phyloP scores from a whole-genome alignment of 331 rosid genomes.

The Cydonia oblonga region DNA sequence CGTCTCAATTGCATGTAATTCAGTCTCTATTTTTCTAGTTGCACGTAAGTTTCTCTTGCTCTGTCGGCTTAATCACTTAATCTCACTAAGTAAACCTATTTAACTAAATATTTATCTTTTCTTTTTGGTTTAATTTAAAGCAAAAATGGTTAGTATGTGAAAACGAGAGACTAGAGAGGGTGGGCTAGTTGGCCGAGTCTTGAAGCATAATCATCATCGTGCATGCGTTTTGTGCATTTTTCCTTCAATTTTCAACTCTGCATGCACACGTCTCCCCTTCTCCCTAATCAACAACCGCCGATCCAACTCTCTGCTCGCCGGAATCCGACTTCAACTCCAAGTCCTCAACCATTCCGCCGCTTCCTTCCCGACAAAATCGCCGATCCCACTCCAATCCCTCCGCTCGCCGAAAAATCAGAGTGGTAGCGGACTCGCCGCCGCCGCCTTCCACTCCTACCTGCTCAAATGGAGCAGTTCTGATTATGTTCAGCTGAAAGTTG shows the following conservation, averaged over 20 bases:
- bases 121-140: neutral
- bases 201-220: slow-evolving; percentile 95
- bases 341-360: neutral
- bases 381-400: slow-evolving; percentile 5
- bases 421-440: neutral
- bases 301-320: slow-evolving; percentile 14
- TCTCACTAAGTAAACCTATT: neutral
- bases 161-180: neutral
- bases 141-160: slow-evolving; percentile 12
- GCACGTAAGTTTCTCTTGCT: neutral
- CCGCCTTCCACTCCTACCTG: neutral
- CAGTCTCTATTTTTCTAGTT: too few relatives aligned
- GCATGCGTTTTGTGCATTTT: slow-evolving; percentile 83
- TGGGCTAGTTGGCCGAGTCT: slow-evolving; percentile 82
- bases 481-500: neutral
- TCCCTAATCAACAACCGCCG: slow-evolving; percentile 11
- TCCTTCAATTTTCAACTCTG: slow-evolving; percentile 32
- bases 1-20: neutral
- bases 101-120: too few relatives aligned
- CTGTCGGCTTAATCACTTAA: too few relatives aligned
- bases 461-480: neutral
- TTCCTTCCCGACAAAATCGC: neutral
- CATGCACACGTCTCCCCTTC: slow-evolving; percentile 43
- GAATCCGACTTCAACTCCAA: neutral
- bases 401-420: neutral